Conservation (phyloP, 176 grass and related monocot genomes). For the Zoysia japonica region DNA sequence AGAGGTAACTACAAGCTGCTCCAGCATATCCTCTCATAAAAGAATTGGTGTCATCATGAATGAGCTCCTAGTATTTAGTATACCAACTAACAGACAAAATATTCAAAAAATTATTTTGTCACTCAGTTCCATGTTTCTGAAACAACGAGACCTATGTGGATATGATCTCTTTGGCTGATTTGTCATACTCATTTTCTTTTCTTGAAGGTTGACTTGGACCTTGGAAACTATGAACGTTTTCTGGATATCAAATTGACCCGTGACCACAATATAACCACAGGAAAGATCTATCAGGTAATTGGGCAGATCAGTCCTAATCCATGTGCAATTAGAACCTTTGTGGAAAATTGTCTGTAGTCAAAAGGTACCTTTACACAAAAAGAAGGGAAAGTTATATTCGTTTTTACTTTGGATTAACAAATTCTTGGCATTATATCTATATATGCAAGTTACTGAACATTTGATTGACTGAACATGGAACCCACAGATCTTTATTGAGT, state of each 20-base stretch:
- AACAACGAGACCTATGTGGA: slow-evolving; percentile 15
- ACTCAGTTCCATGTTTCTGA: slow-evolving; percentile 20
- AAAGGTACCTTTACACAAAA: slow-evolving; percentile 26
- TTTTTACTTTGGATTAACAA: slow-evolving; percentile 32
- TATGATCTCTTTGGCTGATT: slow-evolving; percentile 37
- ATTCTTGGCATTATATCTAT: slow-evolving; percentile 6
- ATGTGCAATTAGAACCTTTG: slow-evolving; percentile 17
- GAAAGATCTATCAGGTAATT: slow-evolving; percentile 95
- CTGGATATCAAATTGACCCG: slow-evolving; percentile 92
- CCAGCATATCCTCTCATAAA: slow-evolving; percentile 27
- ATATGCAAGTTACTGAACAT: slow-evolving; percentile 35
- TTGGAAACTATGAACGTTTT: slow-evolving; percentile 98
- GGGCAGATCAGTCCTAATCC: slow-evolving; percentile 30
- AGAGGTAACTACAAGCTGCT: slow-evolving; percentile 62
- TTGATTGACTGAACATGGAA: slow-evolving; percentile 48
- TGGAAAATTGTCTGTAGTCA: slow-evolving; percentile 39
- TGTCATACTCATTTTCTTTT: slow-evolving; percentile 22
- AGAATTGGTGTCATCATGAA: slow-evolving; percentile 17
- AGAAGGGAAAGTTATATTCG: neutral
- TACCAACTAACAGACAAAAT: neutral
- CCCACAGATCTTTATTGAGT: slow-evolving; percentile 53
- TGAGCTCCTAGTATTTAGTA: slow-evolving; percentile 8
- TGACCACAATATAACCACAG: slow-evolving; percentile 98
- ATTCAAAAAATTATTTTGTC: slow-evolving; percentile 18
- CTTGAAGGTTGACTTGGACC: slow-evolving; percentile 92